Conservation (phyloP, 306 rosid species). For the Crotalaria pallida region DNA sequence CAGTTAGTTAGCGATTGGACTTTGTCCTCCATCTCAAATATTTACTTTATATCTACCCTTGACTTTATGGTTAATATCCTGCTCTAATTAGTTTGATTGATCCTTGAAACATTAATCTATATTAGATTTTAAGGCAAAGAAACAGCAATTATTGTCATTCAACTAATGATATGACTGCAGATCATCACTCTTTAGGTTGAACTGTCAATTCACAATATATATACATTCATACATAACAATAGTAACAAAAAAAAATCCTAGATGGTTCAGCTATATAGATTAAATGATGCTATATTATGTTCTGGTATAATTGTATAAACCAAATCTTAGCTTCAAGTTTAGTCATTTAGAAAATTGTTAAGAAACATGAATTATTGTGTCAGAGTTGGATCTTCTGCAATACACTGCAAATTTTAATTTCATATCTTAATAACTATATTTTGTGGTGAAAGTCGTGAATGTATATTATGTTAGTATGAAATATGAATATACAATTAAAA, state of each 20-base stretch:
- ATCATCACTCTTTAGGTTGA: constrained; percentile 13
- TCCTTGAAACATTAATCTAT: constrained; percentile 1
- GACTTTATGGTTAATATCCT: constrained; percentile 14
- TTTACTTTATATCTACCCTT: constrained; percentile 15
- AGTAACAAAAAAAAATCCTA: no score
- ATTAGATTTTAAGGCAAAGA: constrained; percentile 24
- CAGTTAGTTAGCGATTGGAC: not conserved
- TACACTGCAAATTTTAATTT: not conserved
- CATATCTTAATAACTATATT: no score
- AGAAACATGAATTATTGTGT: not conserved
- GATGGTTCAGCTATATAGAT: not conserved
- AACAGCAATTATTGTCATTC: constrained; percentile 12
- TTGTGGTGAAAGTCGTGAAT: no score
- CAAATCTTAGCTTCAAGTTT: not conserved
- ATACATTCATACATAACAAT: not conserved
- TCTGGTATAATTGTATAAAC: not conserved
- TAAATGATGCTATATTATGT: not conserved
- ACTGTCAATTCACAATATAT: not conserved
- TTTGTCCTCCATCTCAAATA: not conserved
- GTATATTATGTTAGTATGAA: no score
- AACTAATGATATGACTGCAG: constrained; percentile 23
- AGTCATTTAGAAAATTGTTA: not conserved
- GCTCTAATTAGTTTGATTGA: constrained; percentile 19
- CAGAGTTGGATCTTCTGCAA: not conserved
- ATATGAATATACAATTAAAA: not conserved